Conservation (phyloP, 1,284 basidiomycete species). For the Neonothopanus nambi region DNA sequence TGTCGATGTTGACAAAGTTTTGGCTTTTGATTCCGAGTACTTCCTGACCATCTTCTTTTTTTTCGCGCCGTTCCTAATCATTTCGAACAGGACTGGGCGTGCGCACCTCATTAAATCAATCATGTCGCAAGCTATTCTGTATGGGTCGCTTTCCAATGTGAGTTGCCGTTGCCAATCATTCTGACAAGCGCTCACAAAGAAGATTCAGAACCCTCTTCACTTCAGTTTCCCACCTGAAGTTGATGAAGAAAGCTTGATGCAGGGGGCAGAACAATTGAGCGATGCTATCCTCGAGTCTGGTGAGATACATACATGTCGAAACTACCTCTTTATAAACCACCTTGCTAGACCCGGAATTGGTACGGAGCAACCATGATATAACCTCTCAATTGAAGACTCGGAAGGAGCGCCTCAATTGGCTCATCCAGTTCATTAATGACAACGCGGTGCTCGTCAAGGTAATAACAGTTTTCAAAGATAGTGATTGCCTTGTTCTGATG, state of each 20-base stretch:
- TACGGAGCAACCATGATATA: constrained; percentile 79
- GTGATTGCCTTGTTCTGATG: not conserved
- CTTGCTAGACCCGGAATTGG: constrained; percentile 65
- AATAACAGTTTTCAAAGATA: not conserved
- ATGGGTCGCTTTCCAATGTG: constrained; percentile 68
- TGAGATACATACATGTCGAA: constrained; percentile 26
- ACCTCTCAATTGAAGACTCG: constrained; percentile 78
- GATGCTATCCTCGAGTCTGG: constrained; percentile 71
- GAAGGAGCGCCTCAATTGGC: constrained; percentile 73
- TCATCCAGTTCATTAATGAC: constrained; percentile 87
- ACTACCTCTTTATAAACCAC: constrained; percentile 1
- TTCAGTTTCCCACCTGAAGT: constrained; percentile 82
- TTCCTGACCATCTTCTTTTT: constrained; percentile 25
- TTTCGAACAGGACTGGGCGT: constrained; percentile 51
- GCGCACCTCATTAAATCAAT: constrained; percentile 77
- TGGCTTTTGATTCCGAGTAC: constrained; percentile 58
- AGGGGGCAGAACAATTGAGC: constrained; percentile 78
- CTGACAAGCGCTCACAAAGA: constrained; percentile 5
- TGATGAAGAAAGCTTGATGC: constrained; percentile 79
- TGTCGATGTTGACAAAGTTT: constrained; percentile 62
- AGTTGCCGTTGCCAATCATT: constrained; percentile 18
- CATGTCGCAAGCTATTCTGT: constrained; percentile 87
- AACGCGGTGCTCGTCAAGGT: constrained; percentile 81
- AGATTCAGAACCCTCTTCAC: constrained; percentile 72
- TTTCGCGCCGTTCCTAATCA: constrained; percentile 19